Percentiles rank a stretch among this genome's conserved stretches.
These are phyloP conservation scores for Phoma sp. DNA, from an alignment of 2,329 filamentous ascomycete genomes.

Conservation along the genomic window DNA sequence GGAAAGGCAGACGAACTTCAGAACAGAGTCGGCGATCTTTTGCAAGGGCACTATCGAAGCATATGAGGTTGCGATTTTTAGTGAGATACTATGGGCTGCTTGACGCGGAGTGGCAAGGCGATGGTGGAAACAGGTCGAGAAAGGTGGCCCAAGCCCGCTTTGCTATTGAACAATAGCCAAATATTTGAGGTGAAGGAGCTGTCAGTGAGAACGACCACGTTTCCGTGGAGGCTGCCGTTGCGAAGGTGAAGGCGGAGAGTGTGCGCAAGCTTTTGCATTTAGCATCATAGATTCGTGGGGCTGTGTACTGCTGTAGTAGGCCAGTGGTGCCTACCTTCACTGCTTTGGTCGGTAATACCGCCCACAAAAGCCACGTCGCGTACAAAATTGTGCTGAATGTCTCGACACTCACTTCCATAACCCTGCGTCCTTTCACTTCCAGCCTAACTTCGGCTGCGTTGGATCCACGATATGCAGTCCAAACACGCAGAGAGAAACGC, in stretches of 20 bases:
- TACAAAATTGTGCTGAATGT: background rate
- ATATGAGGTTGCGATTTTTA: background rate
- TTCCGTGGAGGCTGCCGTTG: background rate
- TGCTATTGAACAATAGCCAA: background rate
- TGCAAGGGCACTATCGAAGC: background rate
- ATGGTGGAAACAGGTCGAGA: no score
- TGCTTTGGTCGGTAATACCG: background rate
- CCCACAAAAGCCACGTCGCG: background rate
- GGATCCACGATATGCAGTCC: conserved; percentile 8
- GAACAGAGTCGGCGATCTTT: background rate
- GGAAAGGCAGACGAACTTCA: background rate
- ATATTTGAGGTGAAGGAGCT: conserved; percentile 23
- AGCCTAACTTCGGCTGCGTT: background rate
- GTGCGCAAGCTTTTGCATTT: background rate
- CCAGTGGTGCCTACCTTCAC: conserved; percentile 6
- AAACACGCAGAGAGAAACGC: conserved; percentile 24
- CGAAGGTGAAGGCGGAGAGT: conserved; percentile 20
- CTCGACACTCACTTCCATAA: background rate
- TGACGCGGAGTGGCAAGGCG: background rate
- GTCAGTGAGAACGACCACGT: background rate
- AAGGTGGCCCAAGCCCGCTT: background rate
- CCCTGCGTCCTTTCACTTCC: background rate
- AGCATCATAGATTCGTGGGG: background rate
- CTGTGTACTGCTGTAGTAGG: background rate
- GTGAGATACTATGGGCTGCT: no score